phyloP scores from a whole-genome alignment of 768 basidiomycete genomes.

The Cystoderma amianthinum region DNA sequence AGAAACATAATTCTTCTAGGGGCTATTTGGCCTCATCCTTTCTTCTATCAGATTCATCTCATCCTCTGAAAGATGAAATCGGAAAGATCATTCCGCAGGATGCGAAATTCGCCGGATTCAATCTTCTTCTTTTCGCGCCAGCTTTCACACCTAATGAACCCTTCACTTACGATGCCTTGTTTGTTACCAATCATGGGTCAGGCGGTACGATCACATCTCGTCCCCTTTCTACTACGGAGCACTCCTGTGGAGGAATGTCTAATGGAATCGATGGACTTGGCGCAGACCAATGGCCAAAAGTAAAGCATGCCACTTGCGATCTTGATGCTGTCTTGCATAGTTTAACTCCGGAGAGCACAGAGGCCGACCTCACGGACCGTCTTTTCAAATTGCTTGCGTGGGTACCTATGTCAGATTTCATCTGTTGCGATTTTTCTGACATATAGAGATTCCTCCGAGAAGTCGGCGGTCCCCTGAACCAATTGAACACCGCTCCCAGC shows the following conservation, averaged over 20 bases:
- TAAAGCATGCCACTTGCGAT: slow-evolving; percentile 45
- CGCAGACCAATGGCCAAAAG: slow-evolving; percentile 68
- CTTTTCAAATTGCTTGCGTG: slow-evolving; percentile 69
- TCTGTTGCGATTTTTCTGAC: slow-evolving; percentile 15
- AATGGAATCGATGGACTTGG: slow-evolving; percentile 68
- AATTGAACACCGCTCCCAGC: slow-evolving; percentile 41
- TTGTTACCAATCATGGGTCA: slow-evolving; percentile 68
- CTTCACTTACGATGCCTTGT: slow-evolving; percentile 43
- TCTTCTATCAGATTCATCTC: slow-evolving; percentile 44
- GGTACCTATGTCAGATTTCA: slow-evolving; percentile 23
- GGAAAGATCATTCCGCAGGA: slow-evolving; percentile 38
- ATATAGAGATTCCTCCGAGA: slow-evolving; percentile 18
- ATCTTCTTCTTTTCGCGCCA: slow-evolving; percentile 62
- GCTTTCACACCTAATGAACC: slow-evolving; percentile 13
- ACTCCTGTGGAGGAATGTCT: slow-evolving; percentile 54
- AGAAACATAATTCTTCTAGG: slow-evolving; percentile 48
- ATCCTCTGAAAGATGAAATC: slow-evolving; percentile 42
- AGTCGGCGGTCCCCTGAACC: slow-evolving; percentile 42
- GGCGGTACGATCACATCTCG: slow-evolving; percentile 53
- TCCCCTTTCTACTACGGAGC: slow-evolving; percentile 41
- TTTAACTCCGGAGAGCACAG: slow-evolving; percentile 29
- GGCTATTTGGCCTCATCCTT: slow-evolving; percentile 66
- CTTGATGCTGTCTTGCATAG: slow-evolving; percentile 36
- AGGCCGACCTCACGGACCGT: slow-evolving; percentile 45
- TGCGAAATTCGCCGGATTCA: slow-evolving; percentile 71